Conservation (phyloP, 495 filamentous ascomycete species). For the Lophiotrema nucula region DNA sequence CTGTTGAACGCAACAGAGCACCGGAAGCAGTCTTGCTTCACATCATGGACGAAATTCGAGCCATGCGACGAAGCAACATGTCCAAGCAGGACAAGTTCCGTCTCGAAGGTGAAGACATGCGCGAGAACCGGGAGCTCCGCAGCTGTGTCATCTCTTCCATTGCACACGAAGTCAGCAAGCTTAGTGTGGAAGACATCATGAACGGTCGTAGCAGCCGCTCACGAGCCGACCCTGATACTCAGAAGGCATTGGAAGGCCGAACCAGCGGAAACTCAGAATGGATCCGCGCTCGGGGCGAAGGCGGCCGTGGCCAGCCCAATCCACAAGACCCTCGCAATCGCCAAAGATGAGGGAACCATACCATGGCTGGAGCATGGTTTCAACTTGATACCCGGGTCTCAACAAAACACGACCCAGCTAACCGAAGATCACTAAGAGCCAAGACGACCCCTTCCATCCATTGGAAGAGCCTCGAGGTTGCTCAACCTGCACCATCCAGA, state of each 20-base stretch:
- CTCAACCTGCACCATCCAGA: background rate
- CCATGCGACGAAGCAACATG: conserved; percentile 73
- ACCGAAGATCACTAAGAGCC: too few relatives aligned
- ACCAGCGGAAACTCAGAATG: conserved; percentile 65
- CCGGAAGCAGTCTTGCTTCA: conserved; percentile 88
- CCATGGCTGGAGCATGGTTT: too few relatives aligned
- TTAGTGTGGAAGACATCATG: conserved; percentile 37
- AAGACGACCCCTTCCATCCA: too few relatives aligned
- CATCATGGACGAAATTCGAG: conserved; percentile 85
- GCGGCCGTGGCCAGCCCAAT: conserved; percentile 25
- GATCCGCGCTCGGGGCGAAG: conserved; percentile 59
- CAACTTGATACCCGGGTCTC: too few relatives aligned
- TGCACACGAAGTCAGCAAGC: conserved; percentile 58
- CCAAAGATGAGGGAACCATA: conserved; percentile 15
- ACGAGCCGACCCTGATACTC: conserved; percentile 30
- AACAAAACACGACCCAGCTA: too few relatives aligned
- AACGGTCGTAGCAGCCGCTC: conserved; percentile 13
- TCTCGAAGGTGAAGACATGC: conserved; percentile 83
- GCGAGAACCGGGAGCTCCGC: conserved; percentile 81
- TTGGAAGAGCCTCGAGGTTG: too few relatives aligned
- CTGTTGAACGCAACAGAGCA: conserved; percentile 66
- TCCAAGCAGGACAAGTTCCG: conserved; percentile 75
- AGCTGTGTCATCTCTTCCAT: conserved; percentile 71
- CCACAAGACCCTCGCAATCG: conserved; percentile 32
- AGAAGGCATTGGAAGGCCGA: conserved; percentile 50